Evolutionary conservation across 805 yeast genomes (phyloP).

Genomic region (Candida railenensis): DNA sequence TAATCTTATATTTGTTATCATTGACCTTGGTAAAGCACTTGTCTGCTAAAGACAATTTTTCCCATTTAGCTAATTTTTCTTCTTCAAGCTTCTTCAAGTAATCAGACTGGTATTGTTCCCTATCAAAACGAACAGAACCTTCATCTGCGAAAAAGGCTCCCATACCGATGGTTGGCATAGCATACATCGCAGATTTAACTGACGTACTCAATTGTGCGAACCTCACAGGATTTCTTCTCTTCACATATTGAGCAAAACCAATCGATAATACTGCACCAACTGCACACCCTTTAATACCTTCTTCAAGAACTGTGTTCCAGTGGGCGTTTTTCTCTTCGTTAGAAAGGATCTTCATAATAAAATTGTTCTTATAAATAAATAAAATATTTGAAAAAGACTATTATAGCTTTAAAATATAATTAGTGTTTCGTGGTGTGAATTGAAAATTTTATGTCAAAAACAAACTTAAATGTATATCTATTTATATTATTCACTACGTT

Average conservation of each 20-base stretch:
- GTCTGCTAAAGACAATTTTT: conserved; percentile 45
- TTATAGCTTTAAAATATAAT: background rate
- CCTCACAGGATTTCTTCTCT: conserved; percentile 39
- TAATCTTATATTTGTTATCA: conserved; percentile 62
- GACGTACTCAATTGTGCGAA: conserved; percentile 37
- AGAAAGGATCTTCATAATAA: conserved; percentile 61
- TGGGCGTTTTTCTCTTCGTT: conserved; percentile 69
- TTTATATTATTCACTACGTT: background rate
- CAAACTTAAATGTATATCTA: background rate
- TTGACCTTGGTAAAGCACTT: conserved; percentile 49
- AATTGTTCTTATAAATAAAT: background rate
- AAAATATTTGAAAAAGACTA: background rate
- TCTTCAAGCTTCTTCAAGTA: conserved; percentile 37
- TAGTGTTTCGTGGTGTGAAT: too few species aligned
- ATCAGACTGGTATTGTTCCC: conserved; percentile 53
- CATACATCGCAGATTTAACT: conserved; percentile 61
- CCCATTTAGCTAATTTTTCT: conserved; percentile 54
- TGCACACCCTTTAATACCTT: conserved; percentile 60
- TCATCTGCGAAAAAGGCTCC: conserved; percentile 69
- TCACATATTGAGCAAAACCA: conserved; percentile 47
- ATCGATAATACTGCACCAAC: conserved; percentile 58
- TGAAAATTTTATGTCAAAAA: too few species aligned
- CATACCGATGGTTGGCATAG: conserved; percentile 64
- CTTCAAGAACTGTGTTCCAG: conserved; percentile 52
- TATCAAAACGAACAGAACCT: conserved; percentile 67